Evolutionary conservation across 2,329 filamentous ascomycete genomes (phyloP), one percentile per base, ranked within the genome.

Genomic region (Fusarium lyarnte): DNA sequence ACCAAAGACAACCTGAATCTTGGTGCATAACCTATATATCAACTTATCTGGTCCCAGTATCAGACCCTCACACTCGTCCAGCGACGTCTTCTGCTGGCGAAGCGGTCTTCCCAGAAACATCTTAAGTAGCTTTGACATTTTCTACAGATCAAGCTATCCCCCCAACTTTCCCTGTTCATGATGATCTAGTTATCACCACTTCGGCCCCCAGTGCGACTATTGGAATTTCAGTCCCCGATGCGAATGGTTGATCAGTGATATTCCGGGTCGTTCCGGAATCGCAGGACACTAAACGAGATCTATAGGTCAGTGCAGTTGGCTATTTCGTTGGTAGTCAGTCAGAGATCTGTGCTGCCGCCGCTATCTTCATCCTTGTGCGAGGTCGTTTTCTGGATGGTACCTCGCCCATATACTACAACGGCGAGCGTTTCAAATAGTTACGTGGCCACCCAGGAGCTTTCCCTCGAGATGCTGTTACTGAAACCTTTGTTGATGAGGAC

Each of bases 1-100:
- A 3, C 2, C 36, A 42, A 6, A 8, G 17, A 0, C 12, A 35
- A 13, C 23, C 27, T 17, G 55, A 38, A 6, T 39, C 38, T 8
- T 45, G 19, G 12, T 63, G 46, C 8, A 36, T 70, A 35, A 66
- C 46, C 11, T 70, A 62, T 42, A 23, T 70, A 51, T 35, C 52
- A 35, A 51, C 47, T 21, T 35, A 35, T 35, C 31, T 66, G 12
- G 51, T 31, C 25, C 36, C 45, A 1, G 27, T 45, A 11, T 39
- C 29, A 12, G 11, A 12, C 9, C 16, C 4, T 35, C 31, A 51
- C 31, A 35, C n/a, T 25, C 29, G n/a, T 8, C 31, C n/a, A 8
- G 23, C 47, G 0, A 14, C n/a, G 21, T 14, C 29, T 14, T 51
- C 29, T 25, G 12, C 8, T 25, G 8, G 19, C 9, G 29, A 14